Conservation (phyloP, 2,329 filamentous ascomycete species). For the Chalaropsis thielavioides region DNA sequence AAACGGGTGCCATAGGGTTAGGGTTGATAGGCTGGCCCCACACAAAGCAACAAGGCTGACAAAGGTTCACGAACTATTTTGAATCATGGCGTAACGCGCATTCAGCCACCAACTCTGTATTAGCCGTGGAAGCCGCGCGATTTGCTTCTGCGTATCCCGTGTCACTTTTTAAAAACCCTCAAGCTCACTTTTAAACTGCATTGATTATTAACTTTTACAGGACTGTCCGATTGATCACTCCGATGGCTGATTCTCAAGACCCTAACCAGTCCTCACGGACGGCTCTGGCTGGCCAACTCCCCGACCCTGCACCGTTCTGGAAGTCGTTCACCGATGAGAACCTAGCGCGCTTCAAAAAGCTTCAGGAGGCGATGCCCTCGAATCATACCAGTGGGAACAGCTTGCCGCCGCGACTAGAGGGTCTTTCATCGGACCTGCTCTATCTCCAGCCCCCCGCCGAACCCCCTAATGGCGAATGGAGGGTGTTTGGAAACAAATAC, state of each 20-base stretch:
- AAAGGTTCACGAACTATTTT: no score
- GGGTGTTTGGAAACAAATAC: constrained; percentile 56
- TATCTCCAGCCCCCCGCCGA: constrained; percentile 70
- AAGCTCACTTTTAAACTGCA: no score
- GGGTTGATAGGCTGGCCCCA: no score
- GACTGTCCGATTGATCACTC: no score
- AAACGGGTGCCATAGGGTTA: no score
- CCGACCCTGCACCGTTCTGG: constrained; percentile 81
- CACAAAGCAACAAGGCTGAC: no score
- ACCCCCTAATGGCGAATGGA: constrained; percentile 55
- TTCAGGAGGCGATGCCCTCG: constrained; percentile 25
- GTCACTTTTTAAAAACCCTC: no score
- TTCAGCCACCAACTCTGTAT: no score
- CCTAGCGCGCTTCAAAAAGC: constrained; percentile 37
- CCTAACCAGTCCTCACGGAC: constrained; percentile 29
- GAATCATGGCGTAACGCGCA: no score
- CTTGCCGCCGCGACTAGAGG: constrained; percentile 22
- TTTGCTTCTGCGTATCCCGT: no score
- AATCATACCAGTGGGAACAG: not conserved
- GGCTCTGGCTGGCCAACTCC: constrained; percentile 53
- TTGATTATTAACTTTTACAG: not conserved
- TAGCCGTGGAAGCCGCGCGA: no score
- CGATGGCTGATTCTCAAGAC: constrained; percentile 43
- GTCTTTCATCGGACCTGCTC: constrained; percentile 53
- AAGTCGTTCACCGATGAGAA: constrained; percentile 72